Base-by-base conservation (phyloP, 495 filamentous ascomycete species). In the Penicillium malachiteum region DNA sequence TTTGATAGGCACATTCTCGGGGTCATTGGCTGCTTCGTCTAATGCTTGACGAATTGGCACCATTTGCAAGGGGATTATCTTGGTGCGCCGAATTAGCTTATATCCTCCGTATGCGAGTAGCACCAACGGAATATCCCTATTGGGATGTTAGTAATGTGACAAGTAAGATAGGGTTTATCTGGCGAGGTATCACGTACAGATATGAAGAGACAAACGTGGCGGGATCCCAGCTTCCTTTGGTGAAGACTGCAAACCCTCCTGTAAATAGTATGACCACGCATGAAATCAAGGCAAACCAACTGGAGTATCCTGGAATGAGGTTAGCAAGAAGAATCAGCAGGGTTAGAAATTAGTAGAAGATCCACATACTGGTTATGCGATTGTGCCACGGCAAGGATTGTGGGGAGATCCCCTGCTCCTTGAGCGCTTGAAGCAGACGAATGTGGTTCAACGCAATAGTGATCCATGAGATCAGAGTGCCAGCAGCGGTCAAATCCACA, bases 171-270 rank as follows among this genome's bases (percentile, higher is more conserved):
- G 17, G 1, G 10, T 16, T 1, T 26, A 2, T 26, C 21, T 26
- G 21, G 21, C 21, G 21, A n/a, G 21, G 21, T 26, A 26, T 26
- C 12, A 65, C 69, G 54, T 52, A 73, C 71, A 79, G 33, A 56
- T 74, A 74, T 0, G 68, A 67, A 5, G 70, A 74, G 8, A 74
- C 63, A 42, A 74, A 74, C 1, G 50, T 52, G 12, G 68, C 62
- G 2, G 70, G 56, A 12, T 63, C 58, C 71, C 71, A 74, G 35
- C 67, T 71, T 31, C 71, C 70, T n/a, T 53, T 42, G 0, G 71
- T 74, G 39, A 87, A 87, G n/a, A 86, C 84, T 8, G 71, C 64
- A 54, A 86, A 87, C 6, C 85, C 84, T 54, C 83, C 86, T 34
- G 85, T 78, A 6, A 87, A 58, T 3, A 77, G 71, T 34, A 87